Percentiles rank a stretch among this genome's conserved stretches.
Evolutionary conservation across 2,329 filamentous ascomycete genomes (phyloP).

Genomic region (Annulohypoxylon truncatum): DNA sequence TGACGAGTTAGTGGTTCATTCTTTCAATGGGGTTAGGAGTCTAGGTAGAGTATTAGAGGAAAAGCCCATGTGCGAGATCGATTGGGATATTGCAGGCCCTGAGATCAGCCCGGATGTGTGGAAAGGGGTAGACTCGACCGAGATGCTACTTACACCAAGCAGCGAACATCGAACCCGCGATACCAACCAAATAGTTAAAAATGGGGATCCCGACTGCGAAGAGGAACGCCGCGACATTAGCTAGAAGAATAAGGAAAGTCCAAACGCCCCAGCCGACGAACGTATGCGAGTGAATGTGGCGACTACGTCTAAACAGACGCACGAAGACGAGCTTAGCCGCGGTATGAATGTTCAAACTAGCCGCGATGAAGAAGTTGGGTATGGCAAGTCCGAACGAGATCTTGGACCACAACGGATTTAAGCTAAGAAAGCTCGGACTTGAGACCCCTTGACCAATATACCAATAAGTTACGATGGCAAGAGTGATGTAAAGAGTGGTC

Average conservation of each 20-base stretch:
- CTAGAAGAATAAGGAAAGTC: constrained; percentile 58
- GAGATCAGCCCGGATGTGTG: not conserved
- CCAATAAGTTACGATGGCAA: constrained; percentile 62
- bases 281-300: constrained; percentile 61
- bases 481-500: constrained; percentile 62
- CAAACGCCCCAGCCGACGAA: constrained; percentile 60
- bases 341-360: constrained; percentile 62
- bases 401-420: constrained; percentile 60
- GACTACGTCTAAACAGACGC: constrained; percentile 58
- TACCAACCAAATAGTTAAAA: constrained; percentile 65
- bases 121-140: not conserved
- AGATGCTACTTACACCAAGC: constrained; percentile 55
- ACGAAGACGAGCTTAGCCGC: constrained; percentile 64
- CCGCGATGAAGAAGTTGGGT: constrained; percentile 63
- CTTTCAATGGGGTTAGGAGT: not conserved
- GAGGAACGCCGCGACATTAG: constrained; percentile 58
- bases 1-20: not conserved
- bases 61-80: not conserved
- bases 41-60: too few relatives aligned
- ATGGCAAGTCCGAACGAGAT: constrained; percentile 63
- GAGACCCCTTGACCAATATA: constrained; percentile 60
- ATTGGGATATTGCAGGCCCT: not conserved
- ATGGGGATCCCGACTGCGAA: constrained; percentile 62
- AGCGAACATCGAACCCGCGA: constrained; percentile 62
- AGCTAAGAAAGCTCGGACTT: constrained; percentile 61